Base-by-base conservation (phyloP, 202 grass and related monocot genomes). In the Setaria viridis region DNA sequence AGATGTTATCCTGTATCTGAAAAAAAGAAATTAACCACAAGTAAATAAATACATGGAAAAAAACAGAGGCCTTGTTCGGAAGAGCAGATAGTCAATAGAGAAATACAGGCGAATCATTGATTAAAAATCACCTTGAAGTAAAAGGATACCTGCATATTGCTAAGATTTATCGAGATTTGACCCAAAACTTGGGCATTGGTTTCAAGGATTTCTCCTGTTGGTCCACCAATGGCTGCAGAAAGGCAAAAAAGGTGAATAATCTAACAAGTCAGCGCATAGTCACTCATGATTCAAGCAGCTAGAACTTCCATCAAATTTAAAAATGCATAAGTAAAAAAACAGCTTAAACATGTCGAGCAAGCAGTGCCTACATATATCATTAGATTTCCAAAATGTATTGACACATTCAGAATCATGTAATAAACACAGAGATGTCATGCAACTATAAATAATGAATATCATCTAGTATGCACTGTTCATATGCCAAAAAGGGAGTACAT, bases 1-100 rank as follows among this genome's bases (percentile, higher is more conserved):
- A 82, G 58, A 98, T 91, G 77, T 98, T 98, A 50, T 95, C 93
- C 72, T 98, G 93, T 85, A 98, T 91, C 96, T 98, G 93, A 71
- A 85, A 48, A 1, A 0, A 63, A 67, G 29, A 15, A 78, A 85
- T 65, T 35, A 46, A 63, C 13, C 45, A 48, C 10, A 39, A 56
- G 30, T 86, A 67, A 68, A 66, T 35, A 83, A 74, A 46, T 41
- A 41, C 6, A 88, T 60, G 43, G 9, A 46, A 10, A 45, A 9
- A 70, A 81, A 70, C 29, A 41, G 12, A n/a, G 14, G 29, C 2
- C 1, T 47, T 55, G 21, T 29, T 65, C 17, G 6, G 25, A 74
- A 80, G 11, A 70, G 62, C 4, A 64, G 12, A 20, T 20, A 63
- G 74, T 30, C 14, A 54, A 89, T 12, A 12, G 17, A 33, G 64